Conservation (phyloP, 768 basidiomycete genomes). For the Lactarius quietus region DNA sequence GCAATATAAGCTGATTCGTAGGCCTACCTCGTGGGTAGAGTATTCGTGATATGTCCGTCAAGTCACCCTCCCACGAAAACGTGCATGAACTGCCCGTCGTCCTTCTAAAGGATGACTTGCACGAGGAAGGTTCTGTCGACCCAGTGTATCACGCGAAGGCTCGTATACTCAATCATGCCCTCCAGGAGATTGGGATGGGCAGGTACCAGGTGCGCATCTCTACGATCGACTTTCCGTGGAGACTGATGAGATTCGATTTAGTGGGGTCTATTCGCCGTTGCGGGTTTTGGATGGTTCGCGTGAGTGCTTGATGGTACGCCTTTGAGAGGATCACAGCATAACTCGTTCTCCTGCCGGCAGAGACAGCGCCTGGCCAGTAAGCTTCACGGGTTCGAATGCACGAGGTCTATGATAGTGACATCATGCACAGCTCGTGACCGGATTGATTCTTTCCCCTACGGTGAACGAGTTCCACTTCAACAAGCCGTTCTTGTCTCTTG, state of each 20-base stretch:
- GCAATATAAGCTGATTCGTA: neutral
- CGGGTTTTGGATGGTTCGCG: constrained; percentile 77
- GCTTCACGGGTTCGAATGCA: constrained; percentile 24
- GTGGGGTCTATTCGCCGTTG: constrained; percentile 62
- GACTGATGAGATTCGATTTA: constrained; percentile 28
- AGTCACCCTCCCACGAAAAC: neutral
- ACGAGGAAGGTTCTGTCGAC: constrained; percentile 38
- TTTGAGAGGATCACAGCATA: neutral
- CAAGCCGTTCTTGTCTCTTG: constrained; percentile 47
- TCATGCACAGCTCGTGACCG: constrained; percentile 36
- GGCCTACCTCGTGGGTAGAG: neutral
- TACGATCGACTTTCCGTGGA: neutral
- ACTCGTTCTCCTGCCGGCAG: constrained; percentile 33
- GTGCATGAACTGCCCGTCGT: neutral
- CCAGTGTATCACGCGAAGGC: constrained; percentile 59
- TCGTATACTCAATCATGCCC: constrained; percentile 51
- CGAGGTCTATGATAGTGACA: neutral
- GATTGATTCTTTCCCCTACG: constrained; percentile 46
- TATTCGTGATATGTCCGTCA: neutral
- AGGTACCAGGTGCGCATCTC: constrained; percentile 49
- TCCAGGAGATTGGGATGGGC: constrained; percentile 71
- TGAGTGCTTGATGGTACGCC: constrained; percentile 35
- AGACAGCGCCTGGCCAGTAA: constrained; percentile 71
- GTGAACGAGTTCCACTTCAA: constrained; percentile 47
- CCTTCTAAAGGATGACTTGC: constrained; percentile 11